These are phyloP conservation scores for Baudoinia panamericana DNA, from an alignment of 495 filamentous ascomycete genomes.

Conservation along the genomic window DNA sequence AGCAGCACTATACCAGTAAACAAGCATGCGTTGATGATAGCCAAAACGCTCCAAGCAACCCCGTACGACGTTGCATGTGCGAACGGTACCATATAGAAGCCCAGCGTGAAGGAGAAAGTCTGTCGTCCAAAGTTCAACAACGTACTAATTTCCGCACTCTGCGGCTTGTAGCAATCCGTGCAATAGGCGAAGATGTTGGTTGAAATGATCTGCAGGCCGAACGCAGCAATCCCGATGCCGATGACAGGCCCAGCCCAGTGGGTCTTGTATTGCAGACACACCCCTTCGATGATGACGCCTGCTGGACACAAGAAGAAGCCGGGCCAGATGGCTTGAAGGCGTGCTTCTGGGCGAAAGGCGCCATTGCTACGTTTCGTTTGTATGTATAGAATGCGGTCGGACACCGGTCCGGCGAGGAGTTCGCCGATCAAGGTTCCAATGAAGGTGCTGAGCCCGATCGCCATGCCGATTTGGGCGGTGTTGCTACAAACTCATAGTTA, in stretches of 20 bases:
- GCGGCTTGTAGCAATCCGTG: conserved; percentile 34
- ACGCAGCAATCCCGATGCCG: conserved; percentile 26
- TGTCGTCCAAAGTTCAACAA: conserved; percentile 33
- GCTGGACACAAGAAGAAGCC: conserved; percentile 17
- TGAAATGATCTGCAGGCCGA: conserved; percentile 29
- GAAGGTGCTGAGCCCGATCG: conserved; percentile 15
- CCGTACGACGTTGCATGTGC: conserved; percentile 12
- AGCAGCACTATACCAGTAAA: conserved; percentile 9
- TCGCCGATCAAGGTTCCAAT: conserved; percentile 21
- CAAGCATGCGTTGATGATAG: conserved; percentile 9
- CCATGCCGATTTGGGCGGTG: conserved; percentile 15
- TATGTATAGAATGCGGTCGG: conserved; percentile 7
- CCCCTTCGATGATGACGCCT: conserved; percentile 27
- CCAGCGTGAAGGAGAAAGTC: conserved; percentile 27
- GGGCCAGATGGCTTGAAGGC: conserved; percentile 22
- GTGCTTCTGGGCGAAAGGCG: conserved; percentile 20
- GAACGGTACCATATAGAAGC: conserved; percentile 25
- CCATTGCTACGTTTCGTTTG: conserved; percentile 19
- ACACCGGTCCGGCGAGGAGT: conserved; percentile 14
- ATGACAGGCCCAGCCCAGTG: conserved; percentile 26
- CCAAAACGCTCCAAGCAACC: conserved; percentile 10
- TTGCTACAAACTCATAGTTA: too few species aligned
- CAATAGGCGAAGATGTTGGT: conserved; percentile 28
- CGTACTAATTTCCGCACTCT: conserved; percentile 31
- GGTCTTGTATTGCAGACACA: conserved; percentile 22